phyloP scores from a whole-genome alignment of 2,329 filamentous ascomycete species.

The Sarocladium kiliense region DNA sequence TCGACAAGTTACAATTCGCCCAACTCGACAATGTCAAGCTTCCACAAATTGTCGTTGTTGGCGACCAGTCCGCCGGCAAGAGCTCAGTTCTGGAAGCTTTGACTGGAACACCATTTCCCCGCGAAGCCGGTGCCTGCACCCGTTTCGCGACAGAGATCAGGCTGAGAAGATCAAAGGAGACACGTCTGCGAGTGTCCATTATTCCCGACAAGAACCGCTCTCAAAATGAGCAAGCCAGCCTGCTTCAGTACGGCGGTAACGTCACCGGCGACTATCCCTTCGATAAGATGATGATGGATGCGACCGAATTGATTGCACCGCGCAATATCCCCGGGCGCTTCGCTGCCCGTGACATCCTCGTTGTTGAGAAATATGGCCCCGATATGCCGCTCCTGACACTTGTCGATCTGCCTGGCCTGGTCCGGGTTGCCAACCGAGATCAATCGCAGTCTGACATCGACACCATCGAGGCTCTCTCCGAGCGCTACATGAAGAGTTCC shows the following conservation, averaged over 20 bases:
- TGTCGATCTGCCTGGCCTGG: slow-evolving; percentile 56
- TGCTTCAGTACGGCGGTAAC: slow-evolving; percentile 43
- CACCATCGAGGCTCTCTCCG: slow-evolving; percentile 46
- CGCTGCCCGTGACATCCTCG: slow-evolving; percentile 47
- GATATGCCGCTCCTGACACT: slow-evolving; percentile 55
- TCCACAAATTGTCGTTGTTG: slow-evolving; percentile 59
- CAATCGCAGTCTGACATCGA: slow-evolving; percentile 48
- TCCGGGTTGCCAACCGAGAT: slow-evolving; percentile 46
- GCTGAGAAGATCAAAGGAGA: slow-evolving; percentile 41
- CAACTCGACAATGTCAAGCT: slow-evolving; percentile 48
- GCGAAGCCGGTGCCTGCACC: slow-evolving; percentile 56
- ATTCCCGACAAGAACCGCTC: slow-evolving; percentile 47
- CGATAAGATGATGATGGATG: slow-evolving; percentile 44
- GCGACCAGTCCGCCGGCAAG: slow-evolving; percentile 60
- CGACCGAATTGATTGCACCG: slow-evolving; percentile 45
- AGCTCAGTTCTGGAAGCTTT: slow-evolving; percentile 60
- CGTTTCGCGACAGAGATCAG: slow-evolving; percentile 57
- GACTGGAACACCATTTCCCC: slow-evolving; percentile 55
- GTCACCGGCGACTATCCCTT: slow-evolving; percentile 41
- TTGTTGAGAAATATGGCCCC: slow-evolving; percentile 54
- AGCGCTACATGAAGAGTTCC: slow-evolving; percentile 50
- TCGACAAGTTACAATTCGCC: slow-evolving; percentile 49
- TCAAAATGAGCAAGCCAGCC: slow-evolving; percentile 39
- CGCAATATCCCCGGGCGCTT: slow-evolving; percentile 46
- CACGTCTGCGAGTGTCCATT: slow-evolving; percentile 44